Conservation (phyloP, 495 filamentous ascomycete genomes). For the Cenococcum geophilum region DNA sequence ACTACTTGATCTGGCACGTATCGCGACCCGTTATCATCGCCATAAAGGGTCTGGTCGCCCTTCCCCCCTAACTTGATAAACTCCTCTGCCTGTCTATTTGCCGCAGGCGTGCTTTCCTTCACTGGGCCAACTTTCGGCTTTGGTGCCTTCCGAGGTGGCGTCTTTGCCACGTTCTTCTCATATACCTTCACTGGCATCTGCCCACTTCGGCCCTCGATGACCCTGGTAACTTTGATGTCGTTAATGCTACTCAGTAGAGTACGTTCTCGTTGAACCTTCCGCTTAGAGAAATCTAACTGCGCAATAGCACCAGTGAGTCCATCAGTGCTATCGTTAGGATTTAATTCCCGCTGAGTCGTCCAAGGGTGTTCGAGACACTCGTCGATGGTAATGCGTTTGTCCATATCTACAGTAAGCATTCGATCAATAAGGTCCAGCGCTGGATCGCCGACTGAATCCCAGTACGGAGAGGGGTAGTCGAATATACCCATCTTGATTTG, state of each 20-base stretch:
- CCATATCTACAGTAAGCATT: slow-evolving; percentile 85
- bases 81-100: slow-evolving; percentile 59
- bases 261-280: slow-evolving; percentile 72
- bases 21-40: slow-evolving; percentile 51
- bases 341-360: slow-evolving; percentile 50
- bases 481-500: slow-evolving; percentile 85
- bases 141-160: slow-evolving; percentile 9
- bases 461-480: slow-evolving; percentile 95
- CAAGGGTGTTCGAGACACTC: slow-evolving; percentile 90
- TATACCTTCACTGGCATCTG: slow-evolving; percentile 66
- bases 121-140: slow-evolving; percentile 26
- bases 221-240: slow-evolving; percentile 61
- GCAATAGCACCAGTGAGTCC: slow-evolving; percentile 77
- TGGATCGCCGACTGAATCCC: slow-evolving; percentile 86
- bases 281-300: slow-evolving; percentile 74
- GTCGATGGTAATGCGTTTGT: slow-evolving; percentile 78
- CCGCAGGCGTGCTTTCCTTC: slow-evolving; percentile 57
- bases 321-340: slow-evolving; percentile 80
- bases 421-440: slow-evolving; percentile 90
- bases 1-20: slow-evolving; percentile 22
- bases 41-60: slow-evolving; percentile 72
- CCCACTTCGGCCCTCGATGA: slow-evolving; percentile 49
- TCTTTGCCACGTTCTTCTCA: slow-evolving; percentile 54
- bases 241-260: slow-evolving; percentile 81
- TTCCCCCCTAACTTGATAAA: slow-evolving; percentile 78